Evolutionary conservation across 352 stramenopile species (phyloP), one percentile per base, ranked within the genome.

Genomic region (Phytophthora cryptogea): DNA sequence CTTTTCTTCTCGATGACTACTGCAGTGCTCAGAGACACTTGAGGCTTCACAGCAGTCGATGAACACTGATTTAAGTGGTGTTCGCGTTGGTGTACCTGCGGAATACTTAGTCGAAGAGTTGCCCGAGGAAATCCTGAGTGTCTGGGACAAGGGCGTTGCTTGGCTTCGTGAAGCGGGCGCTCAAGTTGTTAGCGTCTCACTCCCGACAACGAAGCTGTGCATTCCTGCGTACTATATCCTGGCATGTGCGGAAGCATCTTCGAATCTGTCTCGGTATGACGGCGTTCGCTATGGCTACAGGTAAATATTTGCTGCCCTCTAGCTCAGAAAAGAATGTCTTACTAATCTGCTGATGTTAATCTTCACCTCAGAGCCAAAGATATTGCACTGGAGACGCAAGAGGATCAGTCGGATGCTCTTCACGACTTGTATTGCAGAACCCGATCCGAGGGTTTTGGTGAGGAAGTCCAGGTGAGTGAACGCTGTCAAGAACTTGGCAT

Each of bases 191-290:
- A 80, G 69, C 35, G 68, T 92, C 3, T 93, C 84, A 8, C 63
- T 95, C 13, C 84, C 84, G 2, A 90, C 82, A 13, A 94, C 71
- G 20, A 96, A 84, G 78, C 74, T 91, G 23, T 95, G 91, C 23
- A 89, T 99, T 36, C 87, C 97, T 32, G 88, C 96, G 1, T 99
- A 99, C 68, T 99, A 99, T 68, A 97, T 99, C n/a, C 71, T 99
- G 35, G 95, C 96, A 8, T 98, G 94, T 62, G 97, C 97, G 1
- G 97, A 99, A 76, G 97, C 97, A 9, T 98, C 93, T 30, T 99
- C 96, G 1, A 99, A 99, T 70, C 78, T 99, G 41, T 96, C 92
- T 42, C 84, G 97, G 37, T 99, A 99, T 69, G 96, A 99, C 73
- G 97, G 96, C 11, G 89, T 99, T 49, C 84, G 88, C 49, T 98